Conservation (phyloP, 768 basidiomycete genomes). For the Psilocybe cyanescens region DNA sequence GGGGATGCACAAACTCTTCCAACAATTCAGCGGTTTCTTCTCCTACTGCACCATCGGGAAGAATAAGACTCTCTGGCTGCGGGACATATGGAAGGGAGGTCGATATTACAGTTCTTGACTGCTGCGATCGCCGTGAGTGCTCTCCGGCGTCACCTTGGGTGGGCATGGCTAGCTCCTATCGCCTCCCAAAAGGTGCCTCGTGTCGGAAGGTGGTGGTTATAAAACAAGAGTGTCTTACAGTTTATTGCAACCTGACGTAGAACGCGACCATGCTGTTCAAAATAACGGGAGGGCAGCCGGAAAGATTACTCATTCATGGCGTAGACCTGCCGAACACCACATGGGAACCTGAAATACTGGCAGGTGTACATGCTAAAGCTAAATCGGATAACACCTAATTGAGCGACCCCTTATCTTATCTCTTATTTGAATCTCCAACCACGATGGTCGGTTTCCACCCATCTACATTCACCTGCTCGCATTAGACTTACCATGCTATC, state of each 20-base stretch:
- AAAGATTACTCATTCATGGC: constrained; percentile 8
- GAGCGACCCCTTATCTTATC: constrained; percentile 27
- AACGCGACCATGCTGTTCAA: background rate
- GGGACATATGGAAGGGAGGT: constrained; percentile 27
- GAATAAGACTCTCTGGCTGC: constrained; percentile 39
- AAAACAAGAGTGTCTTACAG: background rate
- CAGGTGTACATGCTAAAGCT: background rate
- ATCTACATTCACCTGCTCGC: constrained; percentile 12
- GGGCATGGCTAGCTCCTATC: background rate
- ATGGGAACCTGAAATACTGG: background rate
- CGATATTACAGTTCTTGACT: constrained; percentile 5
- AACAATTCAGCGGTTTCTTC: constrained; percentile 51
- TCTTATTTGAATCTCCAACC: constrained; percentile 27
- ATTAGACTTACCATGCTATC: constrained; percentile 4
- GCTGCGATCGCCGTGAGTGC: background rate
- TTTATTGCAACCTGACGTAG: background rate
- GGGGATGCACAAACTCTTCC: constrained; percentile 45
- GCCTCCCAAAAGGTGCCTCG: background rate
- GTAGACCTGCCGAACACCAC: background rate
- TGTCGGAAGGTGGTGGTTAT: background rate
- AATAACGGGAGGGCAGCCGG: background rate
- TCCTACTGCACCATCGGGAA: constrained; percentile 49
- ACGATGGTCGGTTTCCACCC: constrained; percentile 37
- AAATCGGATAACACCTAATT: constrained; percentile 13
- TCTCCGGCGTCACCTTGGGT: background rate